These are phyloP conservation scores for Chloranthus sessilifolius DNA, from an alignment of 164 flowering plant genomes.

Conservation along the genomic window DNA sequence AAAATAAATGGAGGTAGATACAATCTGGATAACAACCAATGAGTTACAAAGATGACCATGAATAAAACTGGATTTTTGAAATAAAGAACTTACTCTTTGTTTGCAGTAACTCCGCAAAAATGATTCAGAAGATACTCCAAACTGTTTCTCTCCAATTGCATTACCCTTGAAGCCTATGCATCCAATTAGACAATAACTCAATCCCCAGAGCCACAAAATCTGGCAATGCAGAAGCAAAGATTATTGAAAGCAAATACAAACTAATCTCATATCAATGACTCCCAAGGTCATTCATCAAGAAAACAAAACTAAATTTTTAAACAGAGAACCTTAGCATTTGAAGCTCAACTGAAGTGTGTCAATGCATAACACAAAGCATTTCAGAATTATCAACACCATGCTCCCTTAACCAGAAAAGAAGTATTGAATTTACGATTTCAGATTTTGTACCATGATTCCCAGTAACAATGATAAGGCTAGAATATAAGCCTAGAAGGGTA, in stretches of 20 bases:
- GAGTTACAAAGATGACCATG: no score
- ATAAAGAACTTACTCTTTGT: conserved; percentile 72
- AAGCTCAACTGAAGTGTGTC: not conserved
- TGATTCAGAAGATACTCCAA: conserved; percentile 79
- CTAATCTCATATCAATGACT: no score
- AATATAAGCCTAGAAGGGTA: no score
- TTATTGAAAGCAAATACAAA: not conserved
- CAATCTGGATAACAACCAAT: no score
- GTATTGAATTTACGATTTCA: no score
- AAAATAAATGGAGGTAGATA: not conserved
- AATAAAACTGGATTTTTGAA: no score
- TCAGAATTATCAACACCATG: no score
- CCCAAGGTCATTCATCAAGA: not conserved
- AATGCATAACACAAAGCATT: no score
- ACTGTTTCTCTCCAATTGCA: conserved; percentile 87
- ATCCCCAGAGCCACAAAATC: not conserved
- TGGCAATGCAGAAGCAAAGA: not conserved
- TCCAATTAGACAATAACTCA: conserved; percentile 8
- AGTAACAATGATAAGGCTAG: no score
- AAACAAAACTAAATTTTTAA: not conserved
- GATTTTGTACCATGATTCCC: no score
- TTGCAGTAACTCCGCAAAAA: conserved; percentile 83
- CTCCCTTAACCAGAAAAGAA: no score
- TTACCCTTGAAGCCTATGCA: conserved; percentile 80
- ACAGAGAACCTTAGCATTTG: not conserved